These are phyloP conservation scores for Saitozyma sp. DNA, from an alignment of 768 basidiomycete genomes.

Conservation along the genomic window DNA sequence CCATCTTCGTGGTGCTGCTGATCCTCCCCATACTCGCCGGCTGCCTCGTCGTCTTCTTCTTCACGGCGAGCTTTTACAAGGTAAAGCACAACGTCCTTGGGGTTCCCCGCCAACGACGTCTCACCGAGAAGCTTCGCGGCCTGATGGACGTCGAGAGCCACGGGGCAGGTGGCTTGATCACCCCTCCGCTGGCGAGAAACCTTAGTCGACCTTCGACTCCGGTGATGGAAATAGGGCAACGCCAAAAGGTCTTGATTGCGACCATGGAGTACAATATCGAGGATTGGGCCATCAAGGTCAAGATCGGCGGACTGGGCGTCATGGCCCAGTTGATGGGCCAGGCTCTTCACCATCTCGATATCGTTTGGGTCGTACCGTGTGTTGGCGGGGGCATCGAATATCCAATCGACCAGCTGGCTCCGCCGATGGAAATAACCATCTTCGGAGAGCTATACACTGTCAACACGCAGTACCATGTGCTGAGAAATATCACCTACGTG, in stretches of 20 bases:
- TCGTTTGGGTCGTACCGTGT: constrained; percentile 93
- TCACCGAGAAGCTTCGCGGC: constrained; percentile 68
- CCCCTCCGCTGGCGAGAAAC: constrained; percentile 64
- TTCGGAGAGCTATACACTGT: constrained; percentile 94
- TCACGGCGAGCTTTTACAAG: constrained; percentile 81
- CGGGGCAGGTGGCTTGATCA: constrained; percentile 74
- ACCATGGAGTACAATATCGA: constrained; percentile 95
- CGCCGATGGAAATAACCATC: constrained; percentile 93
- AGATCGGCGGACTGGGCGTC: constrained; percentile 95
- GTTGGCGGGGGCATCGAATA: constrained; percentile 94
- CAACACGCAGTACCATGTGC: constrained; percentile 85
- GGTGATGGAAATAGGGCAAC: constrained; percentile 87
- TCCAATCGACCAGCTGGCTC: constrained; percentile 83
- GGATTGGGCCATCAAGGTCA: constrained; percentile 97
- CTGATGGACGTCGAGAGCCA: constrained; percentile 68
- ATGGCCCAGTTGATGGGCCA: constrained; percentile 98
- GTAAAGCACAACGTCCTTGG: constrained; percentile 91
- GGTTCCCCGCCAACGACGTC: constrained; percentile 67
- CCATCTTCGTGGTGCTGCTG: too few relatives aligned
- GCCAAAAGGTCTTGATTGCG: constrained; percentile 84
- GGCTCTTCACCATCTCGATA: constrained; percentile 93
- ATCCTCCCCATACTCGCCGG: too few relatives aligned
- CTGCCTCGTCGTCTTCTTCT: too few relatives aligned
- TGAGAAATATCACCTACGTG: constrained; percentile 95
- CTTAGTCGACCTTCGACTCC: constrained; percentile 83